Evolutionary conservation across 225 moss, liverwort and hornwort genomes (phyloP), one percentile per base, ranked within the genome.

Genomic region (Sphagnum contortum): DNA sequence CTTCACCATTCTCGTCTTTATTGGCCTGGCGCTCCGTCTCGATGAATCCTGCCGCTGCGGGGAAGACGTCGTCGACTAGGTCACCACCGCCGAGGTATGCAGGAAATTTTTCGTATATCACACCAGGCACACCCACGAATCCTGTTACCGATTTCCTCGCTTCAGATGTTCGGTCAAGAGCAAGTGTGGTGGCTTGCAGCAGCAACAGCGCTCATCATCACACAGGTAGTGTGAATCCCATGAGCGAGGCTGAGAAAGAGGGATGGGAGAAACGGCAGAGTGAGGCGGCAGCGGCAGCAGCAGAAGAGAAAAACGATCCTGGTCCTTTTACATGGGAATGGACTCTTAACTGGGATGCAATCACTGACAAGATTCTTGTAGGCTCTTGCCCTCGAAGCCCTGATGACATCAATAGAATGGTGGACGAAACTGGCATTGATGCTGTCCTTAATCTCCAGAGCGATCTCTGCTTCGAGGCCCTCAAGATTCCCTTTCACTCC

Each of bases 191-290:
- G 4, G 58, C 2, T 2, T 72, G 68, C n/a, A n/a, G n/a, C n/a
- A n/a, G n/a, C n/a, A n/a, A n/a, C n/a, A n/a, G n/a, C n/a, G n/a
- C n/a, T n/a, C n/a, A n/a, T n/a, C 46, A 62, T 51, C 44, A 71
- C 59, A 50, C 61, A 65, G 57, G 63, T 49, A 12, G 69, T 65
- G 14, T 80, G 59, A 70, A 68, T 9, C 72, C 75, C 0, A 60
- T 81, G 81, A 85, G 73, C 44, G 78, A 81, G 4, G 78, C 78
- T 8, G 84, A 85, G 69, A 73, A 70, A 64, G 84, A 65, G 44
- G 84, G 81, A 2, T 81, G 84, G 84, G 84, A 81, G 81, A 77
- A 85, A 69, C 78, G 84, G 4, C 75, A 76, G 71, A 81, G 77
- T 47, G 84, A 85, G 69, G 81, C 81, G 44, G 45, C 69, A 5